Base-by-base conservation (phyloP, 495 filamentous ascomycete species). In the Lophiostoma macrostomum region DNA sequence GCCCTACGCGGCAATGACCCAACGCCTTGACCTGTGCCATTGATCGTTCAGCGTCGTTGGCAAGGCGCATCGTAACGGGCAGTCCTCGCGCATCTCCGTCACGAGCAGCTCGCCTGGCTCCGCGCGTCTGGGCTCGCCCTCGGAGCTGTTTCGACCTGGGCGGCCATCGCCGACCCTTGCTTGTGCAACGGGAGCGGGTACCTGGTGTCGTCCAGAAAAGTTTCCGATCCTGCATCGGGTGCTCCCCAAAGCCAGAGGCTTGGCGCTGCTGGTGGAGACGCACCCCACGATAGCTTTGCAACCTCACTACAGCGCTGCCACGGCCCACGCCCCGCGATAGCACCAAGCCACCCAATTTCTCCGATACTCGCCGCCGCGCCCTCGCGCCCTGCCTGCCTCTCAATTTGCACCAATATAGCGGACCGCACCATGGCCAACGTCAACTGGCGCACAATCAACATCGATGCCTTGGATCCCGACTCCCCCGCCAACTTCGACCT, bases 401-500 rank as follows among this genome's bases (percentile, higher is more conserved):
- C n/a, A n/a, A n/a, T n/a, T 43, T 24, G 43, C 42, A 49, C 53
- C 46, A 57, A 62, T 50, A 52, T 29, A 50, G 38, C 32, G 34
- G 32, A 51, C 5, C 14, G 13, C 45, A 73, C 50, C 41, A 85
- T 84, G 80, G 71, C 81, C 35, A 71, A 73, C 64, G 59, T 74
- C 64, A 85, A 86, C 76, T 96, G 88, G 83, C 87, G 90, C 67
- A 95, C 88, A 63, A 91, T 95, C 77, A 88, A 95, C 75, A 83
- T 96, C 73, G 90, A 96, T 71, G 79, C 82, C 58, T 80, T 91
- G 47, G 84, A 90, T 71, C 86, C 89, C n/a, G 90, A 96, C 71
- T 86, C 86, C 50, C 75, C 85, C 37, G 73, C 80, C 66, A 95
- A 95, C 78, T 96, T 96, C 74, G 84, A 90, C 64, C 79, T 86